Conservation (phyloP, 495 filamentous ascomycete genomes). For the Monascus purpureus region DNA sequence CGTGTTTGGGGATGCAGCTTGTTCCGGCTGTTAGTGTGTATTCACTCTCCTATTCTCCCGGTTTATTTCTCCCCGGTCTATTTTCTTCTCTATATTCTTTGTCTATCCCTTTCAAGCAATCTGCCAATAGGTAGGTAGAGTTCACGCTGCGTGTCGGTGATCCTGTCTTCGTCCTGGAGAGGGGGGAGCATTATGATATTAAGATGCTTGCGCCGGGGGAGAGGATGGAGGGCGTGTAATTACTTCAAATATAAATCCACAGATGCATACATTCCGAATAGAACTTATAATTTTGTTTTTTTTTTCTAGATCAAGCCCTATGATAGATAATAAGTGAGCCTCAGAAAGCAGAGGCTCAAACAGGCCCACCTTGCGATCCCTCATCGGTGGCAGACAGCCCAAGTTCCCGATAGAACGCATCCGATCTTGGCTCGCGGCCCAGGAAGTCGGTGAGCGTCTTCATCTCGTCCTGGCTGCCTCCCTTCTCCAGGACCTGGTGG, state of each 20-base stretch:
- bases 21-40: slow-evolving; percentile 38
- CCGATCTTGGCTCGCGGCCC: slow-evolving; percentile 34
- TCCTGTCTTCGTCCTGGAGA: slow-evolving; percentile 42
- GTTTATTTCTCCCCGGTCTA: not conserved
- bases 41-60: not conserved
- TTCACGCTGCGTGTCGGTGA: slow-evolving; percentile 45
- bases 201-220: slow-evolving; percentile 31
- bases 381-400: too few species aligned
- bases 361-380: too few species aligned
- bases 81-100: not conserved
- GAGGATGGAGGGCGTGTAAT: slow-evolving; percentile 21
- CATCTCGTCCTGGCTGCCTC: slow-evolving; percentile 43
- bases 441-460: slow-evolving; percentile 36
- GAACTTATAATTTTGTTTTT: too few species aligned
- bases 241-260: too few species aligned
- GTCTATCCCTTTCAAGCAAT: slow-evolving; percentile 1
- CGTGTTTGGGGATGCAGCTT: slow-evolving; percentile 78
- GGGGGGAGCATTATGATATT: slow-evolving; percentile 50
- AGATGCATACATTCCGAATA: too few species aligned
- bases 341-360: too few species aligned
- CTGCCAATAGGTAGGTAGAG: slow-evolving; percentile 9
- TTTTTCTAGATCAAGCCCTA: too few species aligned
- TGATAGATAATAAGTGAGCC: too few species aligned
- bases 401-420: slow-evolving; percentile 40
- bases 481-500: slow-evolving; percentile 38